Percentiles rank a stretch among this genome's conserved stretches.
These are phyloP conservation scores for Citrus cavaleriei DNA, from an alignment of 345 rosid species.

Conservation along the genomic window DNA sequence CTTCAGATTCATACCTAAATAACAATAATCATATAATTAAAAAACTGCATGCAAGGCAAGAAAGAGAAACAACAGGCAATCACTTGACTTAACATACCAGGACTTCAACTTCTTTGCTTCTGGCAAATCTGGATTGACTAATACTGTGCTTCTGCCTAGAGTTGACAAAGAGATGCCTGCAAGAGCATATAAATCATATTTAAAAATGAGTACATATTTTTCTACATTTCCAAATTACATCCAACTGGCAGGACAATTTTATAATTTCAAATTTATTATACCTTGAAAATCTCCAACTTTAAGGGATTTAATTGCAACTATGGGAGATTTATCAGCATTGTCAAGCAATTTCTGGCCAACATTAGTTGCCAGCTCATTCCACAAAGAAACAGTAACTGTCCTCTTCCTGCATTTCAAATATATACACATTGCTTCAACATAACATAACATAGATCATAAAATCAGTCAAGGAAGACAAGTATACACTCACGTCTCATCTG, in stretches of 20 bases:
- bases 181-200: constrained; percentile 1
- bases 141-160: constrained; percentile 54
- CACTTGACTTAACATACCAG: constrained; percentile 40
- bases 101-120: constrained; percentile 67
- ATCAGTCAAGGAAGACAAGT: not conserved
- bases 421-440: not conserved
- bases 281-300: constrained; percentile 95
- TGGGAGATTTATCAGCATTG: constrained; percentile 57
- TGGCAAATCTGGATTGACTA: constrained; percentile 65
- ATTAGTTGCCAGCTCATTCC: constrained; percentile 83
- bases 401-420: constrained; percentile 46
- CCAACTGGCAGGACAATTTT: not conserved
- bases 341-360: constrained; percentile 76
- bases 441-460: not conserved
- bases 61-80: not conserved
- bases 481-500: constrained; percentile 64
- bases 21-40: not conserved
- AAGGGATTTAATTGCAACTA: constrained; percentile 81
- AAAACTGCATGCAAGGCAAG: not conserved
- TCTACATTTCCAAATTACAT: not conserved
- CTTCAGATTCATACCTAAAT: constrained; percentile 82
- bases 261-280: constrained; percentile 12
- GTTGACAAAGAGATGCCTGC: constrained; percentile 82
- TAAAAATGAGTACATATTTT: not conserved
- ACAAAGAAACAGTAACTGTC: constrained; percentile 78